Percentiles rank a stretch among this genome's conserved stretches.
phyloP scores from a whole-genome alignment of 768 basidiomycete species.

The Pleurotus salmoneostramineus region DNA sequence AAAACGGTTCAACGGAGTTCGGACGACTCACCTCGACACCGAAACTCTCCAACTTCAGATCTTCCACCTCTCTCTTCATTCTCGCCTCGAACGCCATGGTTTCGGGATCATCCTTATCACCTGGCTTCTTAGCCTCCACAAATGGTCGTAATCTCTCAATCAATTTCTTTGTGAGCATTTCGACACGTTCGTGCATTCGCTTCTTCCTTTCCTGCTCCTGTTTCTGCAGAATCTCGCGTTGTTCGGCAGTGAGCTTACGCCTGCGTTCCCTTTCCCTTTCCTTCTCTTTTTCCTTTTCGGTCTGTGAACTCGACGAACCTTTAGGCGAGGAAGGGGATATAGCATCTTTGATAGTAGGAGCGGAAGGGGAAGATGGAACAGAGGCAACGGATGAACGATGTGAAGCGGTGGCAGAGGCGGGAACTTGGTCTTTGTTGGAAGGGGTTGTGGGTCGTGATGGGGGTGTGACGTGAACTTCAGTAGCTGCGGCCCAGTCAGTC shows the following conservation, averaged over 20 bases:
- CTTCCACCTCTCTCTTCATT: constrained; percentile 84
- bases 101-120: constrained; percentile 79
- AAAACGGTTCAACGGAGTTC: too few species aligned
- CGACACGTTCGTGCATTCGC: constrained; percentile 76
- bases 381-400: constrained; percentile 7
- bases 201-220: constrained; percentile 79
- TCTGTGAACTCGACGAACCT: constrained; percentile 9
- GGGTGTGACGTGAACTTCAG: constrained; percentile 11
- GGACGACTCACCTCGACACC: constrained; percentile 76
- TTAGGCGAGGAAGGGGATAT: constrained; percentile 17
- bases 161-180: constrained; percentile 72
- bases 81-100: constrained; percentile 71
- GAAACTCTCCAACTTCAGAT: constrained; percentile 95
- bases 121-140: constrained; percentile 85
- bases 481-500: constrained; percentile 4
- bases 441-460: constrained; percentile 16
- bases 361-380: constrained; percentile 12
- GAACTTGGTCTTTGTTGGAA: background rate
- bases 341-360: constrained; percentile 17
- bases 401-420: background rate
- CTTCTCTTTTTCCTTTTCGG: constrained; percentile 26
- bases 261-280: constrained; percentile 40
- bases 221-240: constrained; percentile 77
- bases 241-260: constrained; percentile 72
- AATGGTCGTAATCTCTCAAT: constrained; percentile 84